Evolutionary conservation across 2,329 filamentous ascomycete species (phyloP), one percentile per base, ranked within the genome.

Genomic region (Penicillium olsonii): DNA sequence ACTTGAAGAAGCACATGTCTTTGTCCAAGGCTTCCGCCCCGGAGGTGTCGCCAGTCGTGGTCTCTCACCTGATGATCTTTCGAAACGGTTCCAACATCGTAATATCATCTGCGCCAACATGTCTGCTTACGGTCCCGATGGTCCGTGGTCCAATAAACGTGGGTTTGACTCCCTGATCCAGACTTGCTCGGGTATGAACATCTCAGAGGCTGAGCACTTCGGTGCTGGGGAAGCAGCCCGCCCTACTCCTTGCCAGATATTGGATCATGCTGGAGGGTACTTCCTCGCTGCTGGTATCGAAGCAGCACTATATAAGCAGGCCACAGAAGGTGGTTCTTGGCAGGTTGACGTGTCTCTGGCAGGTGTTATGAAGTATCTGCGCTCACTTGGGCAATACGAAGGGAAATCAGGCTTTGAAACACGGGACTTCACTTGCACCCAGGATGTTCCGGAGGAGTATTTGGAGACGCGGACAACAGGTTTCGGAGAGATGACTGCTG

Each of bases 161-260:
- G 81, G 81, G 0, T 84, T 81, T 45, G 81, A 84, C 54, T 82
- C 79, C 0, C 68, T 80, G 4, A 75, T 80, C 0, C 80, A 84
- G 62, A 80, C 80, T 7, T 79, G 75, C 46, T 75, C 77, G 0
- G 81, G 81, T 0, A 75, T 83, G 62, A 83, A 83, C 37, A 68
- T 80, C 1, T 78, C 77, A 0, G 81, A 84, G 56, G 80, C 80
- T 0, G 69, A 76, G 47, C 71, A 75, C 38, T 74, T 62, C 18
- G 73, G 68, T 2, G 50, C 60, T 0, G 71, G 69, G 0, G 73
- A 76, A 39, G 46, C 66, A 0, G 74, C 76, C 0, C 70, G 72
- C 1, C 65, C 74, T 0, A 66, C 75, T 26, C 81, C 81, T 0
- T 81, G 76, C 45, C 81, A 84, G 62, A 80, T 77, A 0, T 69